phyloP scores from a whole-genome alignment of 1,139 yeast species.

The Yamadazyma membranifaciens region DNA sequence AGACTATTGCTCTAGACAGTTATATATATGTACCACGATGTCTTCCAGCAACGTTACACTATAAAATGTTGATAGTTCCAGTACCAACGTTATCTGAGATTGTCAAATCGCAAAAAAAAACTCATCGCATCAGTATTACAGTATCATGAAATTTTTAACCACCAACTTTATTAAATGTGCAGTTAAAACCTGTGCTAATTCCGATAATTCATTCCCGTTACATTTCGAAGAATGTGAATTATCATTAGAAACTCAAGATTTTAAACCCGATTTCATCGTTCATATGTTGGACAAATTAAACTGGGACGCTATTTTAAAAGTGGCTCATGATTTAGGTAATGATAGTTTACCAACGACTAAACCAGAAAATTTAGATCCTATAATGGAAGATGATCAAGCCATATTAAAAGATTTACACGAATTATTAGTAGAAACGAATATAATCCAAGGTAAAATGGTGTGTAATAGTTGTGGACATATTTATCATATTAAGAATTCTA shows the following conservation, averaged over 20 bases:
- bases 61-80: no score
- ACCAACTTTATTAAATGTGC: slow-evolving; percentile 96
- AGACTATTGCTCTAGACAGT: no score
- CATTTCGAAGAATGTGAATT: slow-evolving; percentile 69
- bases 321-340: slow-evolving; percentile 77
- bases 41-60: no score
- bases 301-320: slow-evolving; percentile 80
- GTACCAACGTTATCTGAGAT: not conserved
- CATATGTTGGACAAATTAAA: slow-evolving; percentile 81
- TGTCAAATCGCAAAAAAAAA: slow-evolving; percentile 2
- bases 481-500: slow-evolving; percentile 86
- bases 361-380: slow-evolving; percentile 57
- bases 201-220: slow-evolving; percentile 80
- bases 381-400: slow-evolving; percentile 57
- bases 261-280: slow-evolving; percentile 74
- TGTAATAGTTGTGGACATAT: slow-evolving; percentile 86
- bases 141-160: slow-evolving; percentile 76
- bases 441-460: slow-evolving; percentile 82
- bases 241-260: slow-evolving; percentile 76
- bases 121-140: slow-evolving; percentile 5
- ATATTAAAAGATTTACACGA: slow-evolving; percentile 74
- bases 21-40: no score
- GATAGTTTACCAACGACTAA: slow-evolving; percentile 58
- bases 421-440: slow-evolving; percentile 79
- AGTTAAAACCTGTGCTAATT: slow-evolving; percentile 72